A percentile compares a stretch with the other conserved stretches of the same genome.
Evolutionary conservation across 331 rosid genomes (phyloP).

Genomic region (Pyrus hybrid): DNA sequence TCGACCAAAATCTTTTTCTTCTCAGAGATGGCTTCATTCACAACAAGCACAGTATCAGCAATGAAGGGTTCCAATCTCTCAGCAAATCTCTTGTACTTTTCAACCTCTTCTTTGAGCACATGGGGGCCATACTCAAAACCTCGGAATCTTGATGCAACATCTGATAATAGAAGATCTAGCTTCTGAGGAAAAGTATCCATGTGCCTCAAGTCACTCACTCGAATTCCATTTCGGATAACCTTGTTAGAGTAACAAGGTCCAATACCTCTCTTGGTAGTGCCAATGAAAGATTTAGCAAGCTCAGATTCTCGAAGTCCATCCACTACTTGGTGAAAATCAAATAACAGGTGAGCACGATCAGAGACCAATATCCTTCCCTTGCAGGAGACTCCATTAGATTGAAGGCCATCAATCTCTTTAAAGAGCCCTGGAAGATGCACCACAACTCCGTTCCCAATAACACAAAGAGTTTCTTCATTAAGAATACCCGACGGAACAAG

Average conservation of each 20-base stretch:
- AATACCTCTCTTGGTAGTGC: conserved; percentile 97
- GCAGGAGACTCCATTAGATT: conserved; percentile 77
- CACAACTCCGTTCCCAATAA: conserved; percentile 91
- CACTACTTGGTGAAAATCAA: conserved; percentile 87
- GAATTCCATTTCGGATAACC: conserved; percentile 78
- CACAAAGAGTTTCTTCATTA: conserved; percentile 80
- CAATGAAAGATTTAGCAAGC: conserved; percentile 88
- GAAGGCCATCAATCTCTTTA: conserved; percentile 74
- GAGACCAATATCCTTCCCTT: conserved; percentile 85
- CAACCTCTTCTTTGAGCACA: conserved; percentile 73
- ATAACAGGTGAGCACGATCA: conserved; percentile 82
- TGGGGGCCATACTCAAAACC: conserved; percentile 67
- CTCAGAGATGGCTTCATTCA: conserved; percentile 67
- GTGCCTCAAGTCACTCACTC: conserved; percentile 86
- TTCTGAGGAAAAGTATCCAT: conserved; percentile 85
- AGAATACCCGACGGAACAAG: conserved; percentile 94
- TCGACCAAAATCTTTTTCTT: conserved; percentile 88
- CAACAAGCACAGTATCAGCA: conserved; percentile 75
- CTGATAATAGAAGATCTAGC: conserved; percentile 67
- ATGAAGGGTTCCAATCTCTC: conserved; percentile 89
- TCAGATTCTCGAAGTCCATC: conserved; percentile 87
- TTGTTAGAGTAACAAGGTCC: conserved; percentile 93
- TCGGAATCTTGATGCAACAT: conserved; percentile 69
- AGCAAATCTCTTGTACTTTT: conserved; percentile 76
- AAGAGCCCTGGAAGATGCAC: conserved; percentile 84